Evolutionary conservation across 768 basidiomycete species (phyloP).

Genomic region (Boletus rubescentipes): DNA sequence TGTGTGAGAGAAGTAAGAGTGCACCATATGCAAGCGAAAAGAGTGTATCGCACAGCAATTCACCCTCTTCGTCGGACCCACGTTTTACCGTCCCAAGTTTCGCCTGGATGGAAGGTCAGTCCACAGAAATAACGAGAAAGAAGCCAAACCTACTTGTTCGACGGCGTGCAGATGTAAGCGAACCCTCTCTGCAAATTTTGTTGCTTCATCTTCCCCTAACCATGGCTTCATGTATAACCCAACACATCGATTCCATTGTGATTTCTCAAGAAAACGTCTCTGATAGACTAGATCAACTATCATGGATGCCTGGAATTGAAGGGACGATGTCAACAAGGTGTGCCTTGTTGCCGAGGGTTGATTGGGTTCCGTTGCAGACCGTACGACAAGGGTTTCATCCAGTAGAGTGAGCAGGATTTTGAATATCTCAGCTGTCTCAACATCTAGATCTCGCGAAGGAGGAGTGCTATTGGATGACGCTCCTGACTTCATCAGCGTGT

Average conservation of each 20-base stretch:
- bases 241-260: conserved; percentile 68
- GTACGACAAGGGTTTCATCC: conserved; percentile 44
- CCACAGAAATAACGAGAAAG: background rate
- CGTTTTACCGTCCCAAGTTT: conserved; percentile 48
- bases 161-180: conserved; percentile 74
- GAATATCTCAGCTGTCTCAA: conserved; percentile 58
- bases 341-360: conserved; percentile 54
- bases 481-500: conserved; percentile 79
- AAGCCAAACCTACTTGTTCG: conserved; percentile 52
- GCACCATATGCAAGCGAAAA: conserved; percentile 97
- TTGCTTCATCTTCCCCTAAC: conserved; percentile 50
- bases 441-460: conserved; percentile 66
- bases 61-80: conserved; percentile 67
- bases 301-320: conserved; percentile 72
- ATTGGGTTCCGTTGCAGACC: conserved; percentile 45
- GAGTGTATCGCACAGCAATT: conserved; percentile 86
- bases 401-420: conserved; percentile 59
- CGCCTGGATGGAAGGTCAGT: conserved; percentile 40
- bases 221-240: conserved; percentile 73
- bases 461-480: conserved; percentile 74
- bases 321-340: conserved; percentile 54
- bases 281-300: conserved; percentile 73
- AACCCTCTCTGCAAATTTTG: conserved; percentile 59
- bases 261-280: conserved; percentile 52
- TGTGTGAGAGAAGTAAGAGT: conserved; percentile 91